Percentiles rank a stretch among this genome's conserved stretches.
Conservation (phyloP, 2,329 filamentous ascomycete species). For the Akanthomyces dipterigenus region DNA sequence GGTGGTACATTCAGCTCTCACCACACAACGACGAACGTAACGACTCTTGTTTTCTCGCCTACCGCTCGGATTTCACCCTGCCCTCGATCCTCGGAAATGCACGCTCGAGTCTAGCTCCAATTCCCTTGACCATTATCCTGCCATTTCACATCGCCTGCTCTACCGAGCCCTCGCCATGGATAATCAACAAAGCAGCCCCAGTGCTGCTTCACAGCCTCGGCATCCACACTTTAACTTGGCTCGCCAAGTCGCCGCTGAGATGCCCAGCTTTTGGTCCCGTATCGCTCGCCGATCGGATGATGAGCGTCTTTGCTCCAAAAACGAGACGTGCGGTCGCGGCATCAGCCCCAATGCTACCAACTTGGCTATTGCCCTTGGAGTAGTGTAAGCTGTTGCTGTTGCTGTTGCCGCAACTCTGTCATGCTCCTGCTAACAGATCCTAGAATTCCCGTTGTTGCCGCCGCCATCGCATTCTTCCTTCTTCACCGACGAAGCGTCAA, state of each 20-base stretch:
- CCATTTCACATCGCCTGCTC: not conserved
- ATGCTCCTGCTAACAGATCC: constrained; percentile 15
- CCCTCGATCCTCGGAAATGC: not conserved
- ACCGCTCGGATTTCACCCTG: not conserved
- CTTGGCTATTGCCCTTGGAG: constrained; percentile 60
- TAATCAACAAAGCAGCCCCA: not conserved
- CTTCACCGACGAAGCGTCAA: constrained; percentile 73
- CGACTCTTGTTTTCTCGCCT: constrained; percentile 3
- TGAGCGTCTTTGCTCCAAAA: constrained; percentile 16
- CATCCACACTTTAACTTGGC: constrained; percentile 8
- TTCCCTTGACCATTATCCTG: not conserved
- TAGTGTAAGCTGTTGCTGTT: constrained; percentile 54
- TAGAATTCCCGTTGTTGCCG: constrained; percentile 70
- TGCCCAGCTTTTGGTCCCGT: constrained; percentile 4
- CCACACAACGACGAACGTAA: constrained; percentile 8
- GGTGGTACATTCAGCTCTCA: constrained; percentile 3
- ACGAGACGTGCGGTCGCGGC: constrained; percentile 54
- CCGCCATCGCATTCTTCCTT: constrained; percentile 61
- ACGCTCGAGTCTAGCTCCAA: not conserved
- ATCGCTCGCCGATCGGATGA: constrained; percentile 7
- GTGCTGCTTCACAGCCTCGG: not conserved
- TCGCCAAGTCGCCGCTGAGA: constrained; percentile 1
- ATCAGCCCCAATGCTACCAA: constrained; percentile 48
- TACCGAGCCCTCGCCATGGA: constrained; percentile 7
- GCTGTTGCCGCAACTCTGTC: not conserved